Percentiles rank a stretch among this genome's conserved stretches.
These are phyloP conservation scores for Talaromyces ruber DNA, from an alignment of 495 filamentous ascomycete genomes.

Conservation along the genomic window DNA sequence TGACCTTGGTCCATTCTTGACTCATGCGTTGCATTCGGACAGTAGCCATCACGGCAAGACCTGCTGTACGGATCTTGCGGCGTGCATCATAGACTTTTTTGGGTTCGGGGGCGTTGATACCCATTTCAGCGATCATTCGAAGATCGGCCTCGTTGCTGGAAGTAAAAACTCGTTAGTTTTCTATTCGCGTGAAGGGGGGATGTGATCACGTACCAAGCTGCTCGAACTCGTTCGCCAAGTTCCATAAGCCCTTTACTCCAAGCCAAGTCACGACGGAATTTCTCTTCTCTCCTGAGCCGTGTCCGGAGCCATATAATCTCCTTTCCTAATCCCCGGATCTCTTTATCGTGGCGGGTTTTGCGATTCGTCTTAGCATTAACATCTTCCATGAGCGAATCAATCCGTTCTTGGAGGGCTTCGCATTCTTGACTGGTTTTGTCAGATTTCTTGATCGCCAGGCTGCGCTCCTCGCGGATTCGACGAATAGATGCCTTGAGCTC, in stretches of 20 bases:
- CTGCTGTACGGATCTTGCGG: constrained; percentile 40
- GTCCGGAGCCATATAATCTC: constrained; percentile 87
- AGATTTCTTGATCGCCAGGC: constrained; percentile 38
- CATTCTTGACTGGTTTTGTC: constrained; percentile 42
- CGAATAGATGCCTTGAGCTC: constrained; percentile 50
- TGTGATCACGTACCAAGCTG: constrained; percentile 65
- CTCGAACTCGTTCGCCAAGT: constrained; percentile 61
- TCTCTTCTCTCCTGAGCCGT: constrained; percentile 66
- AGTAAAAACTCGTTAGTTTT: constrained; percentile 9
- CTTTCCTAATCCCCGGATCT: constrained; percentile 74
- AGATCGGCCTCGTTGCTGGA: constrained; percentile 87
- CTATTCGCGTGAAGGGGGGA: constrained; percentile 7
- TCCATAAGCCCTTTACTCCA: constrained; percentile 80
- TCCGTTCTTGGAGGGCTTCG: constrained; percentile 42
- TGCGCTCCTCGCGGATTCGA: constrained; percentile 51
- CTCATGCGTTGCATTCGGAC: constrained; percentile 47
- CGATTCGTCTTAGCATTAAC: constrained; percentile 29
- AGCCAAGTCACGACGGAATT: constrained; percentile 65
- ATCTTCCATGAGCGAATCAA: constrained; percentile 45
- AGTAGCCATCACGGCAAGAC: constrained; percentile 42
- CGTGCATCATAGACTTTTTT: constrained; percentile 22
- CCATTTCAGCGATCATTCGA: constrained; percentile 71
- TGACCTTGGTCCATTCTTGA: constrained; percentile 40
- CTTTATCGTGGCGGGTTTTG: constrained; percentile 60
- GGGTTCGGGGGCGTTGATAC: constrained; percentile 41